Base-by-base conservation (phyloP, 805 yeast species). In the Metschnikowia sp. region DNA sequence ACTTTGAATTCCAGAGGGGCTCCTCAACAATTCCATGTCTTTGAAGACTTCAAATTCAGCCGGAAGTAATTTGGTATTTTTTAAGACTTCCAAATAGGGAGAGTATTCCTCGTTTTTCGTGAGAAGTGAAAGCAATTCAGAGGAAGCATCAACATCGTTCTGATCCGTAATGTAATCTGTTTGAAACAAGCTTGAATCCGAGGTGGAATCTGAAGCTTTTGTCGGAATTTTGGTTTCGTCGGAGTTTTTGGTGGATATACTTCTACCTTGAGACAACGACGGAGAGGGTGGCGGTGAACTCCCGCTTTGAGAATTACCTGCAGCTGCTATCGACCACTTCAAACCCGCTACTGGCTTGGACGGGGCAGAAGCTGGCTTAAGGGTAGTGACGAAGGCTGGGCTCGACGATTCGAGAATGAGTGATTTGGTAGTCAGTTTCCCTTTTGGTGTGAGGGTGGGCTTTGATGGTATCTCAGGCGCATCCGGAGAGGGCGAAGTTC, bases 241-340 rank as follows among this genome's bases (percentile, higher is more conserved):
- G 10, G 32, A 35, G 12, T n/a, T n/a, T 28, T 32, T 42, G 2
- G 43, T 31, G 11, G 32, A 8, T 12, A 38, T 10, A n/a, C 34
- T 28, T 13, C 31, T 36, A 12, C 37, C 44, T 29, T 45, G 42
- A 11, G 42, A 32, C 11, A 34, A 19, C 9, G 48, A 18, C 3
- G 41, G 43, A 22, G 45, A 46, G 11, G 36, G 39, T 32, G 47
- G 46, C 26, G 41, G 44, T 26, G 40, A 30, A 15, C 13, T 47
- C 19, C 39, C 51, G 33, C 42, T 46, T 32, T 36, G 53, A 26
- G 59, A 41, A 26, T 42, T 47, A 15, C 57, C 75, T 6, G 78
- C 77, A 4, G 81, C 83, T 5, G 82, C 82, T 1, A 81, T 68
- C 0, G 84, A 71, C 72, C 83, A 81, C 57, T 80, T 80, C 44